Evolutionary conservation across 1,139 yeast genomes (phyloP), one percentile per base, ranked within the genome.

Genomic region (Tardiomyces blankii): DNA sequence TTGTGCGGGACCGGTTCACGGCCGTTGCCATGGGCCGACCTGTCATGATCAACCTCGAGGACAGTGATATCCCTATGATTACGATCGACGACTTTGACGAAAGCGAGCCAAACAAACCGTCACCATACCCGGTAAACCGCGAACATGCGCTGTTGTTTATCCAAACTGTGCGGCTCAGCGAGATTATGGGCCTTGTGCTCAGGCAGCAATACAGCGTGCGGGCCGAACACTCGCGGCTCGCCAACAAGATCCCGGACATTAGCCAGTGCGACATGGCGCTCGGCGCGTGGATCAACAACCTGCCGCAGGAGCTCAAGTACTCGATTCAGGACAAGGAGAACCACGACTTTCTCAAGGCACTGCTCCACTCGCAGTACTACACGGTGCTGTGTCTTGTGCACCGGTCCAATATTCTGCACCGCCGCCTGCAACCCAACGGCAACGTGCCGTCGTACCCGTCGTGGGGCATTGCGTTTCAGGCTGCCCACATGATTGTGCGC

Each of bases 401-500:
- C 61, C 69, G 89, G 45, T 77, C 87, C 9, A 82, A 82, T 56
- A 77, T 84, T 48, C 65, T 78, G 39, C 69, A 77, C 50, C 69
- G 72, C 70, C 73, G 75, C 12, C 25, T 21, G 7, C 25, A 21
- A 7, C 62, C 67, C 44, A 66, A 72, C 16, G 66, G 66, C 27
- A 66, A 73, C 3, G 66, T 72, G 7, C 68, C 70, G 50, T 65
- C 48, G 8, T 82, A 80, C 60, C 88, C 91, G 1, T 78, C 87
- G 7, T 80, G 91, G 84, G 88, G 91, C 13, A 83, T 85, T 51
- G 82, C 89, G 2, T 84, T 84, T 68, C 89, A 83, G 61, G 87
- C 94, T 0, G 87, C 93, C 1, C 78, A 86, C 58, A 82, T 82
- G 82, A 80, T 84, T 51, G 77, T 84, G 6, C 71, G 79, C 49